Base-by-base conservation (phyloP, 2,329 filamentous ascomycete species). In the Sporothrix sp. region DNA sequence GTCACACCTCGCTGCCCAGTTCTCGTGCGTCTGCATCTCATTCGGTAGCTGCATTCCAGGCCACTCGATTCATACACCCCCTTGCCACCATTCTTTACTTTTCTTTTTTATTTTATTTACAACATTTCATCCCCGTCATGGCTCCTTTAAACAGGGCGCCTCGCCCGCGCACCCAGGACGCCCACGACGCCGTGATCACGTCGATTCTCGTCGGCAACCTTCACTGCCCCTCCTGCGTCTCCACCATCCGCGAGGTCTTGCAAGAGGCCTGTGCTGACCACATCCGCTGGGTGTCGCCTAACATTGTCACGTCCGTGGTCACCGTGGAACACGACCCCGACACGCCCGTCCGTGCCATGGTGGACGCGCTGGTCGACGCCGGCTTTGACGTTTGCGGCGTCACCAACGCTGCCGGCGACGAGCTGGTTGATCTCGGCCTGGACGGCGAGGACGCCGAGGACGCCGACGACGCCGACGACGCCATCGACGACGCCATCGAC, bases 171-270 rank as follows among this genome's bases (percentile, higher is more conserved):
- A n/a, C n/a, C n/a, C n/a, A n/a, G n/a, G n/a, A n/a, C n/a, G 20
- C 9, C 13, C 42, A 51, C 18, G 23, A 54, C 53, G 48, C 56
- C 52, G 63, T 71, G 52, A 76, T 72, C 11, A 82, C 78, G 2
- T 82, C 78, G 30, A 79, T 84, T 60, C 72, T 87, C 54, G 70
- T 89, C 58, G 78, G 75, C 55, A 88, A 89, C 64, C 72, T 89
- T n/a, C 85, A 89, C 66, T 88, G 85, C 67, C 81, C 84, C 13
- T 85, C 83, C 54, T 89, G 85, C 63, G 79, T 87, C 45, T 75
- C 77, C 32, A 72, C 75, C 57, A 87, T 89, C 61, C 73, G 79
- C 60, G 68, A 74, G 49, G 72, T 75, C 53, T 67, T 88, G 52
- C 70, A 63, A 52, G 71, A 69, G 39, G 63, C 64, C 18, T 76